These are phyloP conservation scores for Babesia sp. DNA, from an alignment of 169 alveolate genomes.

Conservation along the genomic window DNA sequence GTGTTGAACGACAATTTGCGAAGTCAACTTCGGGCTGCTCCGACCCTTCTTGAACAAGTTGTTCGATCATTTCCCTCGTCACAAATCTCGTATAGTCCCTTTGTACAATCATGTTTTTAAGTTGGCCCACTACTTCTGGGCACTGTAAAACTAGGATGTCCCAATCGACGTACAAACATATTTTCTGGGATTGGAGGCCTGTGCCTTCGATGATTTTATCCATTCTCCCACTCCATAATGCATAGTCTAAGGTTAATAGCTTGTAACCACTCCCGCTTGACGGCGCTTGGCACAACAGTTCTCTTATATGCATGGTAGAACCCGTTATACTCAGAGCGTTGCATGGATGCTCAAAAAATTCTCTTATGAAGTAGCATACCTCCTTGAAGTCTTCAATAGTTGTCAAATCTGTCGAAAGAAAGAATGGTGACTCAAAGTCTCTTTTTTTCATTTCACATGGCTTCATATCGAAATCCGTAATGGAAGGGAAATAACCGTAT, in stretches of 20 bases:
- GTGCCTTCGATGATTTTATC: neutral
- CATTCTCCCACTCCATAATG: neutral
- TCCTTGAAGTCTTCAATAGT: neutral
- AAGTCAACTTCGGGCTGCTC: neutral
- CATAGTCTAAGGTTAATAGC: neutral
- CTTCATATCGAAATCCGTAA: too few relatives aligned
- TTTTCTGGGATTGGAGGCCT: neutral
- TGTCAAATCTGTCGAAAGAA: neutral
- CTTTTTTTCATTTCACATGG: too few relatives aligned
- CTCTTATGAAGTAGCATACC: neutral
- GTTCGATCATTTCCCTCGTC: neutral
- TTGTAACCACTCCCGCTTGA: neutral
- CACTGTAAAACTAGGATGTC: slow-evolving; percentile 9
- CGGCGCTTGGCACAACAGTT: neutral
- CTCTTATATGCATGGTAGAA: neutral
- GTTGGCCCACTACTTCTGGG: neutral
- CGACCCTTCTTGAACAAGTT: neutral
- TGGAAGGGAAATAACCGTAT: neutral
- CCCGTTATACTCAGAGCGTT: neutral
- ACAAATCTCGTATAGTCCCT: slow-evolving; percentile 4
- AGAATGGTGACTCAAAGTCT: neutral
- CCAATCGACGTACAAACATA: slow-evolving; percentile 28
- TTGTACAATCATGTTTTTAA: slow-evolving; percentile 2
- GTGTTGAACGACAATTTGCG: neutral
- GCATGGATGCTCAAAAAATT: neutral